Evolutionary conservation across 495 filamentous ascomycete species (phyloP).

Genomic region (Aspergillus hancockii): DNA sequence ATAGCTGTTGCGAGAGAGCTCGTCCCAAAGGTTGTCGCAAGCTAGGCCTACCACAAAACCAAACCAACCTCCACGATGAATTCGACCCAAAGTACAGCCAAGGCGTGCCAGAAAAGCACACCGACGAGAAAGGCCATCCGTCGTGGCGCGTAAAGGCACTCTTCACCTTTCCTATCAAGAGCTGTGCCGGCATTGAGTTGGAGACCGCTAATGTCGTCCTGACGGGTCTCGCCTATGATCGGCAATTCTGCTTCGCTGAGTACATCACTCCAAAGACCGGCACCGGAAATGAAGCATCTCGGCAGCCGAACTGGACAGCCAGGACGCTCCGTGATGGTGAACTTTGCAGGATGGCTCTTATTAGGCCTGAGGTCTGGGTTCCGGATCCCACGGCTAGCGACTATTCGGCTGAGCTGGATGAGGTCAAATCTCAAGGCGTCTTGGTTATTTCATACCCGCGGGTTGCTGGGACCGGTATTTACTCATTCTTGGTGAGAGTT

Average conservation of each 20-base stretch:
- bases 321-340: conserved; percentile 71
- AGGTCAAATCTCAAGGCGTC: conserved; percentile 39
- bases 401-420: conserved; percentile 37
- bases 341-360: conserved; percentile 68
- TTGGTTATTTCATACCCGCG: conserved; percentile 42
- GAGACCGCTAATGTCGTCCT: conserved; percentile 62
- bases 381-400: conserved; percentile 60
- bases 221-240: conserved; percentile 78
- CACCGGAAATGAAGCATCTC: conserved; percentile 29
- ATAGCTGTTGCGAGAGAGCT: neutral
- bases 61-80: conserved; percentile 43
- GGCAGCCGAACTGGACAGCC: conserved; percentile 66
- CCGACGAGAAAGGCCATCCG: conserved; percentile 21
- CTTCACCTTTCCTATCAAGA: conserved; percentile 87
- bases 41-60: conserved; percentile 29
- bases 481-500: conserved; percentile 14
- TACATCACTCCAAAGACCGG: conserved; percentile 43
- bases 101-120: conserved; percentile 19
- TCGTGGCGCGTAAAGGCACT: conserved; percentile 72
- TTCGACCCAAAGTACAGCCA: conserved; percentile 36
- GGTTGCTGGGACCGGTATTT: conserved; percentile 5
- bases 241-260: conserved; percentile 81
- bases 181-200: conserved; percentile 79
- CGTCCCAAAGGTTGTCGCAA: conserved; percentile 36
- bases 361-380: conserved; percentile 78